Conservation (phyloP, 2,329 filamentous ascomycete species). For the Penicillium expansum region DNA sequence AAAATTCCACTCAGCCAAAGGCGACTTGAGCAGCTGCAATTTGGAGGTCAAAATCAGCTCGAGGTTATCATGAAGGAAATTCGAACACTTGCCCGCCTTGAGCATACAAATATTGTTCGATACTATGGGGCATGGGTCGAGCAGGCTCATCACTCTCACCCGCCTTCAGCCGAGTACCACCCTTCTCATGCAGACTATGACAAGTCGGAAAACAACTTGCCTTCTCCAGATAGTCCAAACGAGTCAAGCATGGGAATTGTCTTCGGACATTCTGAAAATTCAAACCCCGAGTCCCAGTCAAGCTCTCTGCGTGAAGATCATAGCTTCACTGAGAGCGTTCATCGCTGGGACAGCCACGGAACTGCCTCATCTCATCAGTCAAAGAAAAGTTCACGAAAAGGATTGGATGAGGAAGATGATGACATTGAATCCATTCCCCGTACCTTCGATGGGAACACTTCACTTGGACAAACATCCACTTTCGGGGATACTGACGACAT, state of each 20-base stretch:
- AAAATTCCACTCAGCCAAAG: conserved; percentile 58
- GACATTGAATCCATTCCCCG: conserved; percentile 52
- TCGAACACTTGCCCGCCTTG: conserved; percentile 59
- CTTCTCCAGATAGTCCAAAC: conserved; percentile 20
- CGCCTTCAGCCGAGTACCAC: conserved; percentile 13
- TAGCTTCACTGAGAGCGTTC: conserved; percentile 20
- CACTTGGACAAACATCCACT: conserved; percentile 35
- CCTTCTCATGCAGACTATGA: conserved; percentile 13
- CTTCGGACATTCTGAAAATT: conserved; percentile 40
- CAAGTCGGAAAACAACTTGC: conserved; percentile 11
- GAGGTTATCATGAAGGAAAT: conserved; percentile 60
- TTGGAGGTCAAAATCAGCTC: conserved; percentile 52
- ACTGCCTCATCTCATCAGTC: conserved; percentile 43
- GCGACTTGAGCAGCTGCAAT: conserved; percentile 52
- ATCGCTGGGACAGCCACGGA: conserved; percentile 34
- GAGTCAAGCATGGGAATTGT: conserved; percentile 40
- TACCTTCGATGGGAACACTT: conserved; percentile 30
- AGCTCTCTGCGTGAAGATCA: conserved; percentile 20
- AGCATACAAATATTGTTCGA: conserved; percentile 65
- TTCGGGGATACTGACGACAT: conserved; percentile 38
- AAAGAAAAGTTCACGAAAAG: conserved; percentile 40
- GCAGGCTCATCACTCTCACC: conserved; percentile 30
- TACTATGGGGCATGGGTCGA: conserved; percentile 67
- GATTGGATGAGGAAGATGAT: conserved; percentile 44
- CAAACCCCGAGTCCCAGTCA: conserved; percentile 21